These are phyloP conservation scores for Penium margaritaceum DNA, from an alignment of 139 green algal species.

Conservation along the genomic window DNA sequence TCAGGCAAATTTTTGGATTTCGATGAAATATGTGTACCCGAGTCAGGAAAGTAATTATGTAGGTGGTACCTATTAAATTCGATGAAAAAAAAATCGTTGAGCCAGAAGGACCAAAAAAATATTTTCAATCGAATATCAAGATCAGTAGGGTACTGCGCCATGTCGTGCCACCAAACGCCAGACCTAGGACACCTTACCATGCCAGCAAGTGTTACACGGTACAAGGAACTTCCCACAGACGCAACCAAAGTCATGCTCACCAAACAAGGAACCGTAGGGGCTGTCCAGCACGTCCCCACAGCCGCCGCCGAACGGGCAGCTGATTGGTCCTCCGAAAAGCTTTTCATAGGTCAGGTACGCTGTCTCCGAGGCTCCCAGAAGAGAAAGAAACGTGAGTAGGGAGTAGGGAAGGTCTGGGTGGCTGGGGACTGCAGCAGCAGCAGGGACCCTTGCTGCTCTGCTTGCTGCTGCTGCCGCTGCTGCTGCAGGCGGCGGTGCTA, in stretches of 20 bases:
- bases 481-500: no score
- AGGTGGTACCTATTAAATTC: no score
- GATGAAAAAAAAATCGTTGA: no score
- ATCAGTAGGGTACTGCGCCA: no score
- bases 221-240: neutral
- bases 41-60: no score
- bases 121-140: no score
- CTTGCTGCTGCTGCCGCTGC: no score
- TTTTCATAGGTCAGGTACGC: conserved; percentile 72
- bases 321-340: conserved; percentile 52
- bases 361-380: conserved; percentile 61
- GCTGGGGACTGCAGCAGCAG: no score
- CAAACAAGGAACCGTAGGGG: conserved; percentile 24
- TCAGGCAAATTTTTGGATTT: no score
- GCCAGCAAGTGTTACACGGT: neutral
- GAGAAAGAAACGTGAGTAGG: conserved; percentile 11
- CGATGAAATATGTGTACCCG: no score
- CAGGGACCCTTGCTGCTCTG: no score
- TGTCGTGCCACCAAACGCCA: neutral
- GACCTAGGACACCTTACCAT: neutral
- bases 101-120: no score
- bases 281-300: conserved; percentile 38
- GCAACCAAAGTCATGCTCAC: conserved; percentile 7
- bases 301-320: conserved; percentile 53
- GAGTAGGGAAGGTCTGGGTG: neutral